Percentiles rank a stretch among this genome's conserved stretches.
Conservation (phyloP, 192 early-diverging fungal genomes). For the Umbelopsis ramanniana region DNA sequence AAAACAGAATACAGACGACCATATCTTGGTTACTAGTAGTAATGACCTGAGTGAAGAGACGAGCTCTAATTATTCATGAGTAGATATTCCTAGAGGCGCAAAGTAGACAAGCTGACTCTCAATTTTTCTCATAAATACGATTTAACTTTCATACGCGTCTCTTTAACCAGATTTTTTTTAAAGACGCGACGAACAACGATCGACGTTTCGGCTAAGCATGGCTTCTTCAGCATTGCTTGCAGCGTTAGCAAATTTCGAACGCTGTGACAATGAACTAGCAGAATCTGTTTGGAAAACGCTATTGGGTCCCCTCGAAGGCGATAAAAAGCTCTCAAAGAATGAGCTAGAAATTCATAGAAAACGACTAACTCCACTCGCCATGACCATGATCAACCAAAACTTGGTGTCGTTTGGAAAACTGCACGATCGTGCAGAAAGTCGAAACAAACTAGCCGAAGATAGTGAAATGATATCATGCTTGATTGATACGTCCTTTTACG, state of each 20-base stretch:
- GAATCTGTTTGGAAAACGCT: not conserved
- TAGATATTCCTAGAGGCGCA: not conserved
- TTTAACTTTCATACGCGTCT: not conserved
- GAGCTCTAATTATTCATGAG: not conserved
- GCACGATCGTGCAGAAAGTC: not conserved
- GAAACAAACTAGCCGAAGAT: not conserved
- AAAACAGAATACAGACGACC: not conserved
- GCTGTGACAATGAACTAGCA: not conserved
- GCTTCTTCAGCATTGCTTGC: constrained; percentile 17
- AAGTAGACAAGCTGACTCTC: not conserved
- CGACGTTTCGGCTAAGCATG: not conserved
- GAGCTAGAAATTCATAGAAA: not conserved
- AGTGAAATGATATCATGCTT: constrained; percentile 29
- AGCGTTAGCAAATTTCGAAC: not conserved
- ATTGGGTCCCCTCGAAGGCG: not conserved
- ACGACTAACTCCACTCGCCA: constrained; percentile 6
- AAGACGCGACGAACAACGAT: not conserved
- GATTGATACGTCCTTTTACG: constrained; percentile 40
- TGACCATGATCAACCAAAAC: constrained; percentile 20
- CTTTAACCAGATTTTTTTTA: not conserved
- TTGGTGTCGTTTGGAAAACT: constrained; percentile 1
- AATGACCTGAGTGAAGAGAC: not conserved
- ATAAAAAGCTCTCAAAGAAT: constrained; percentile 6
- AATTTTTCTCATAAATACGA: not conserved
- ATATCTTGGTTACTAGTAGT: not conserved